phyloP scores from a whole-genome alignment of 225 moss, liverwort and hornwort species.

The Physcomitrium patens region DNA sequence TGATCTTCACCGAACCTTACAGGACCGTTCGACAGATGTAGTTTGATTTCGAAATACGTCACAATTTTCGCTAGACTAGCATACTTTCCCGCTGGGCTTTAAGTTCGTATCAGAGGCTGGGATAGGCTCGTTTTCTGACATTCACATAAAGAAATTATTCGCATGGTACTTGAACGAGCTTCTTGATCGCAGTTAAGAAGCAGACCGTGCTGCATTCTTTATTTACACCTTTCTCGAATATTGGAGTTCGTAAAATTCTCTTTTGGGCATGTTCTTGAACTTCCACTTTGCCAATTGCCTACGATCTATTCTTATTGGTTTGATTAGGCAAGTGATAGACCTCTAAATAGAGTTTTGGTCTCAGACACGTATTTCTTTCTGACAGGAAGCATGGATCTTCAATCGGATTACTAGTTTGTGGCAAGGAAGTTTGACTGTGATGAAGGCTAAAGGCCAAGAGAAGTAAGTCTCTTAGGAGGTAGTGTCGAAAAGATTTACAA shows the following conservation, averaged over 20 bases:
- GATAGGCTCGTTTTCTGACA: not conserved
- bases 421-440: constrained; percentile 21
- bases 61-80: not conserved
- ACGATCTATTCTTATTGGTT: constrained; percentile 19
- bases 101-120: not conserved
- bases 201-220: not conserved
- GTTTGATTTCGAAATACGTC: not conserved
- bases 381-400: constrained; percentile 8
- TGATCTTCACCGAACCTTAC: constrained; percentile 5
- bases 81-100: not conserved
- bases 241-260: not conserved
- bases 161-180: constrained; percentile 9
- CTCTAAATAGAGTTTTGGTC: not conserved
- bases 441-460: constrained; percentile 31
- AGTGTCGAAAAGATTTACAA: constrained; percentile 32
- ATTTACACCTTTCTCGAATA: not conserved
- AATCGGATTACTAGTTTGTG: not conserved
- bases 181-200: not conserved
- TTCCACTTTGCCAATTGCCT: constrained; percentile 1
- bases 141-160: not conserved
- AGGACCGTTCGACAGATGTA: not conserved
- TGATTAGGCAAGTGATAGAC: constrained; percentile 25
- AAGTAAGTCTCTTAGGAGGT: constrained; percentile 15
- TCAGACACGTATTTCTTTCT: not conserved
- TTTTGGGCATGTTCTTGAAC: not conserved